phyloP scores from a whole-genome alignment of 805 yeast genomes.

The Ogataea ramenticola region DNA sequence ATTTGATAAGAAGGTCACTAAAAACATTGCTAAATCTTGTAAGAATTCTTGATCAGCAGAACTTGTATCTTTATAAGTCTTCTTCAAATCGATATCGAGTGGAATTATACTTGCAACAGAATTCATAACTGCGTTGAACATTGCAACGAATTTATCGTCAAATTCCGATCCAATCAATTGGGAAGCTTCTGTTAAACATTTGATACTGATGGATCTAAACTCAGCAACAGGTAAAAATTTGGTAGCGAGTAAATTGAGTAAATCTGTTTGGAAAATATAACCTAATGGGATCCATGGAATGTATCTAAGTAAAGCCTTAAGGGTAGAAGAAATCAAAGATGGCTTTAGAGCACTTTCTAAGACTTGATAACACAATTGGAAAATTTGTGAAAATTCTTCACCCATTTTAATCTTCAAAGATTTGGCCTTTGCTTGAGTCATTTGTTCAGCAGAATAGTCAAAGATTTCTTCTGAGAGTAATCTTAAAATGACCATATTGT shows the following conservation, averaged over 20 bases:
- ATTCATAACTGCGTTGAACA: conserved; percentile 70
- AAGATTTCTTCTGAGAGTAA: conserved; percentile 92
- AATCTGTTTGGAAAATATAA: conserved; percentile 81
- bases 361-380: conserved; percentile 88
- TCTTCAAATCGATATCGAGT: conserved; percentile 58
- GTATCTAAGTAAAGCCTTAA: conserved; percentile 75
- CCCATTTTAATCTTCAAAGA: conserved; percentile 77
- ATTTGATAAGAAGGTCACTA: conserved; percentile 74
- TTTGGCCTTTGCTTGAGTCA: conserved; percentile 93
- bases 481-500: conserved; percentile 89
- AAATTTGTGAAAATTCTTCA: conserved; percentile 87
- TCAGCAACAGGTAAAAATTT: conserved; percentile 74
- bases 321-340: conserved; percentile 75
- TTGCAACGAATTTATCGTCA: conserved; percentile 51
- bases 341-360: conserved; percentile 85
- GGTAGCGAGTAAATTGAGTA: conserved; percentile 61
- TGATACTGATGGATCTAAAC: conserved; percentile 77
- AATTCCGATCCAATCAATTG: conserved; percentile 51
- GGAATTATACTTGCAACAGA: conserved; percentile 67
- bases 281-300: conserved; percentile 92
- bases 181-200: conserved; percentile 90
- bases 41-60: conserved; percentile 87
- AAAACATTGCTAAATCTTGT: conserved; percentile 90
- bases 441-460: conserved; percentile 90
- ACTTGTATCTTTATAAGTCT: conserved; percentile 65